Conservation (phyloP, 192 early-diverging fungal species). For the Coemansia sp. region DNA sequence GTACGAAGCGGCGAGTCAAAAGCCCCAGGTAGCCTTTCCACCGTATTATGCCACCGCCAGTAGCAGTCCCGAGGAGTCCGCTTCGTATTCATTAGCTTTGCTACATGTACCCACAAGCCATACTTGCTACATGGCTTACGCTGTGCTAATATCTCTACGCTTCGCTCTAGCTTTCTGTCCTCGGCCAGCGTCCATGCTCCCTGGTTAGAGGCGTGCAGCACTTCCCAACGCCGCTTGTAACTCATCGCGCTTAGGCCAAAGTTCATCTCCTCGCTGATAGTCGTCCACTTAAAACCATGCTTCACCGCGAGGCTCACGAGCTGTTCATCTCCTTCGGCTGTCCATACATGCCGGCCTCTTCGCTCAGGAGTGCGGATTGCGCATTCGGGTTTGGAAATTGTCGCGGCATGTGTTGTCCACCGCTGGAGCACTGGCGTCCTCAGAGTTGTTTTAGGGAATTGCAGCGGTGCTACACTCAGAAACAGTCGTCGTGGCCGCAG, state of each 20-base stretch:
- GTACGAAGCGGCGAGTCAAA: neutral
- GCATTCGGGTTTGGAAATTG: constrained; percentile 4
- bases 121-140: neutral
- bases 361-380: neutral
- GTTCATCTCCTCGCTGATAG: neutral
- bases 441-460: neutral
- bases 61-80: constrained; percentile 18
- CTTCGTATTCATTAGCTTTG: constrained; percentile 7
- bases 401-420: neutral
- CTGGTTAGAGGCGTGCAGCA: constrained; percentile 1
- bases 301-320: neutral
- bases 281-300: neutral
- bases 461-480: neutral
- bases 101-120: constrained; percentile 18
- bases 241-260: constrained; percentile 7
- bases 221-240: constrained; percentile 13
- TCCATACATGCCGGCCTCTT: constrained; percentile 7
- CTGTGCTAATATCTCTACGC: neutral
- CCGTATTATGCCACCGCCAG: constrained; percentile 5
- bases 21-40: neutral
- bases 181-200: constrained; percentile 20
- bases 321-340: constrained; percentile 6
- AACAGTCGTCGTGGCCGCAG: neutral
- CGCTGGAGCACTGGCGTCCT: neutral
- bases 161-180: constrained; percentile 9